Base-by-base conservation (phyloP, 2,329 filamentous ascomycete species). In the Fusarium sp. region DNA sequence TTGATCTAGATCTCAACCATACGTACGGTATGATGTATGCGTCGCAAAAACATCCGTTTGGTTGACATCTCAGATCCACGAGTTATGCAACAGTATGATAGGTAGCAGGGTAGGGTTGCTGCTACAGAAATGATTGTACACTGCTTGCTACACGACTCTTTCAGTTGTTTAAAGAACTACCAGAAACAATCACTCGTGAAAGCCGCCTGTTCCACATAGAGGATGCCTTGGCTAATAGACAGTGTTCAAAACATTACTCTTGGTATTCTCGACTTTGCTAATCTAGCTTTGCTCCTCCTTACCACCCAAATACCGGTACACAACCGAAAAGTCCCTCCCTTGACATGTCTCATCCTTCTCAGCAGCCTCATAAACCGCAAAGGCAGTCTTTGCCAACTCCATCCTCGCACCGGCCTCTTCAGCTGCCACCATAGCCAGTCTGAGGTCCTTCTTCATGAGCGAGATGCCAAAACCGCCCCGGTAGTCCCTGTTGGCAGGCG, bases 361-460 rank as follows among this genome's bases (percentile, higher is more conserved):
- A 0, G 91, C 89, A 28, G 83, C 82, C 67, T 89, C 88, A 73
- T 96, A 96, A 8, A 95, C 87, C 47, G 87, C 83, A 38, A 82
- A 84, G 3, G 91, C 92, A 70, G 83, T 84, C 11, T 85, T 83
- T 1, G 87, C 92, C 40, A 95, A 80, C 70, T 87, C 88, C 55
- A 94, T 83, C 66, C 82, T 85, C 3, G 91, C 91, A 2, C 86
- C 87, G 1, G 88, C 89, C 79, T 93, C 89, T 49, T 85, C 78
- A 0, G 92, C 92, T 17, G 92, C 92, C n/a, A 88, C 79, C 54
- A 94, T 88, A 3, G 92, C 93, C 58, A 95, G 83, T 55, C 85
- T 83, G 40, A 96, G 80, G 76, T 96, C 93, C 81, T 96, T 96
- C 77, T 88, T 89, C 93, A 96, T 95, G 70, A 96, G 80, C 39